These are phyloP conservation scores for Penicillium tannophilum DNA, from an alignment of 495 filamentous ascomycete genomes.

Conservation along the genomic window DNA sequence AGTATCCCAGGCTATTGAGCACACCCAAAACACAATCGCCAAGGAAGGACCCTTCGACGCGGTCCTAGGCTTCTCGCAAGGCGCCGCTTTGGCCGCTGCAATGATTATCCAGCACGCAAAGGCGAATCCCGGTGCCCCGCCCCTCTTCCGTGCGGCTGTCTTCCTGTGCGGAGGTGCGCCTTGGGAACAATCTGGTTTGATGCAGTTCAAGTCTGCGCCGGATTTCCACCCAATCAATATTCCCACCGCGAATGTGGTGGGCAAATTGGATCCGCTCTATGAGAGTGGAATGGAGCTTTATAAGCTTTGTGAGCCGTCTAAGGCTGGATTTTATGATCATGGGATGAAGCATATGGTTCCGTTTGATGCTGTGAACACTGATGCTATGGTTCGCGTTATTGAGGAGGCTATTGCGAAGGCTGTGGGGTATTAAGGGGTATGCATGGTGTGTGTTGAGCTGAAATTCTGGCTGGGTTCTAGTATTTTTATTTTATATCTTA, in stretches of 20 bases:
- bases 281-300: conserved; percentile 33
- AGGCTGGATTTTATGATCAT: conserved; percentile 40
- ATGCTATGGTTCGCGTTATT: conserved; percentile 35
- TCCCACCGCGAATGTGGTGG: conserved; percentile 46
- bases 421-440: conserved; percentile 9
- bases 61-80: conserved; percentile 51
- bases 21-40: conserved; percentile 34
- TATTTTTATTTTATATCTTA: neutral
- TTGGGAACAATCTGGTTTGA: conserved; percentile 32
- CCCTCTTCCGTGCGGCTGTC: conserved; percentile 43
- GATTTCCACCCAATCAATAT: conserved; percentile 32
- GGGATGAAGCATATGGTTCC: conserved; percentile 44
- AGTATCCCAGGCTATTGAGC: conserved; percentile 35
- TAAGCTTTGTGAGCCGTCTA: conserved; percentile 38
- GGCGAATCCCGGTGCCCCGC: conserved; percentile 24
- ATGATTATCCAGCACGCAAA: conserved; percentile 41
- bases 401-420: conserved; percentile 34
- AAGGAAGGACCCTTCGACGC: conserved; percentile 48
- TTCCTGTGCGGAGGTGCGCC: conserved; percentile 42
- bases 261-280: conserved; percentile 36
- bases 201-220: conserved; percentile 13
- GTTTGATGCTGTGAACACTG: conserved; percentile 40
- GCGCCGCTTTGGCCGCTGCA: conserved; percentile 39
- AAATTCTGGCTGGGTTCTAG: neutral
- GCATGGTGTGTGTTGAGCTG: neutral